Evolutionary conservation across 225 moss, liverwort and hornwort species (phyloP).

Genomic region (Physcomitrium patens): DNA sequence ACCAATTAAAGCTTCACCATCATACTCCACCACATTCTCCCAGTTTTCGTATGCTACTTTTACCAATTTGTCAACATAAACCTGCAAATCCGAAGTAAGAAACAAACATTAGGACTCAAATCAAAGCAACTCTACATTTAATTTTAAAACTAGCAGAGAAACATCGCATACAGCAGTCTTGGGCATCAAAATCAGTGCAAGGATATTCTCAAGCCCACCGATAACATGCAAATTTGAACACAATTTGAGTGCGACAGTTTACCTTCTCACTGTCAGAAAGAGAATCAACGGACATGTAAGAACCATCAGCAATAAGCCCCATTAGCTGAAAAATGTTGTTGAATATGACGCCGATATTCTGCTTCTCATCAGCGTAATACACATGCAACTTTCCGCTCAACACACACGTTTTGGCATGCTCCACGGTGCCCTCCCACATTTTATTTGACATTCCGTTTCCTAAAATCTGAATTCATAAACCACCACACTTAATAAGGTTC

Average conservation of each 20-base stretch:
- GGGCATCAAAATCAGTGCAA: neutral
- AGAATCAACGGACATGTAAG: conserved; percentile 40
- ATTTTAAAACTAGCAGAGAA: neutral
- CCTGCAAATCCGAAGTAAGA: neutral
- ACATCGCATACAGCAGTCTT: neutral
- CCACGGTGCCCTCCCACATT: conserved; percentile 41
- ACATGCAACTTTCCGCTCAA: conserved; percentile 38
- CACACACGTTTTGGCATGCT: conserved; percentile 39
- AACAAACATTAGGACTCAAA: too few species aligned
- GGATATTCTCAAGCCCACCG: neutral
- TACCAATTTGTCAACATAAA: conserved; percentile 39
- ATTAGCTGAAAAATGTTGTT: conserved; percentile 17
- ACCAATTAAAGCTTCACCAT: conserved; percentile 40
- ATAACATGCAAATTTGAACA: neutral
- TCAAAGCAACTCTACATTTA: too few species aligned
- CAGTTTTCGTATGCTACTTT: conserved; percentile 43
- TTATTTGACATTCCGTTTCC: conserved; percentile 40
- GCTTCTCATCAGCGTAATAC: conserved; percentile 38
- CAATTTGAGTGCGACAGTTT: neutral
- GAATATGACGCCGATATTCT: conserved; percentile 36
- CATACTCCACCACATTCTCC: conserved; percentile 43
- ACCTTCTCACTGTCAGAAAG: conserved; percentile 42
- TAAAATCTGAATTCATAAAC: conserved; percentile 27
- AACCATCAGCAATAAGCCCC: conserved; percentile 38
- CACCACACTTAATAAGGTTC: neutral